Conservation (phyloP, 208 protist species). For the Histomonas meleagridis region DNA sequence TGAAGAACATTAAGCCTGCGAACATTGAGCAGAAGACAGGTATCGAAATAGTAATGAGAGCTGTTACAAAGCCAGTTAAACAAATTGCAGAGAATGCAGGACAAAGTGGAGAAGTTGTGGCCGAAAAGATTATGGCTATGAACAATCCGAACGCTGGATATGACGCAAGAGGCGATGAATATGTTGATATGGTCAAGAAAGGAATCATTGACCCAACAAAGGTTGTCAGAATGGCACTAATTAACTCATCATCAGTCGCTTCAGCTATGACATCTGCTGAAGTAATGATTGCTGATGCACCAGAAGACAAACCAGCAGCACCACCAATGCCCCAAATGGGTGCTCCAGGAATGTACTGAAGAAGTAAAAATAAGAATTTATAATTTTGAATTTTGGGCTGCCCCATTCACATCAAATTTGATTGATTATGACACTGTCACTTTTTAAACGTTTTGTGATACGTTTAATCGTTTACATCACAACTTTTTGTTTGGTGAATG, state of each 20-base stretch:
- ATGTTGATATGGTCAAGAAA: conserved; percentile 87
- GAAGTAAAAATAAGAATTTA: conserved; percentile 48
- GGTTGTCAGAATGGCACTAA: conserved; percentile 80
- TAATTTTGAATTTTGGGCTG: conserved; percentile 15
- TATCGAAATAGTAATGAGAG: conserved; percentile 78
- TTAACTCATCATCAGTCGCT: conserved; percentile 81
- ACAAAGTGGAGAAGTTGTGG: conserved; percentile 83
- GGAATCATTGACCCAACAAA: conserved; percentile 98
- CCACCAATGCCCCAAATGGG: conserved; percentile 40
- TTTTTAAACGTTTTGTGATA: no score
- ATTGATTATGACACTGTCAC: no score
- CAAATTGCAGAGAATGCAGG: conserved; percentile 88
- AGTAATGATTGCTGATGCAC: conserved; percentile 67
- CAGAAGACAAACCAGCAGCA: conserved; percentile 46
- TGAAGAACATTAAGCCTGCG: conserved; percentile 66
- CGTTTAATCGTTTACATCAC: no score
- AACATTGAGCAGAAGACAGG: conserved; percentile 81
- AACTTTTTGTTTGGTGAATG: no score
- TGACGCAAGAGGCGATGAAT: conserved; percentile 58
- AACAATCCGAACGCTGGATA: conserved; percentile 68
- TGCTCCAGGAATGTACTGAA: conserved; percentile 37
- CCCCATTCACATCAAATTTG: no score
- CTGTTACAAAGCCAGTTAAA: conserved; percentile 56
- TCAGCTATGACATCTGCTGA: conserved; percentile 94
- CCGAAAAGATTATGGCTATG: conserved; percentile 77